Evolutionary conservation across 2,329 filamentous ascomycete genomes (phyloP), one percentile per base, ranked within the genome.

Genomic region (Biscogniauxia sp.): DNA sequence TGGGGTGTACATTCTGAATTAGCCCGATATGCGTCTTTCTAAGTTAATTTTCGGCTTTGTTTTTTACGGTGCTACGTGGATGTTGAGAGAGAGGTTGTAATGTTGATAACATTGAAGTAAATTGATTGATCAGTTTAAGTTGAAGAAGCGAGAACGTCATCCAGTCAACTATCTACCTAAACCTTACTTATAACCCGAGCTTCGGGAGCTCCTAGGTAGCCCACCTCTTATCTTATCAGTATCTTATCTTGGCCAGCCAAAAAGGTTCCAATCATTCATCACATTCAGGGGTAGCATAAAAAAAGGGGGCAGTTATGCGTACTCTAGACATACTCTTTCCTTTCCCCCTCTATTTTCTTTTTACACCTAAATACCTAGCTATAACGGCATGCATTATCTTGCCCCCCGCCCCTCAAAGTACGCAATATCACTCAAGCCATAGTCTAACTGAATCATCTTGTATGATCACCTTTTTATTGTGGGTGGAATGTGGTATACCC

Each of bases 1-100:
- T 61, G 83, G 81, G 62, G 80, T 76, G 53, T 69, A 70, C 67
- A 70, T 71, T 37, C 61, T 45, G 37, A 45, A 45, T 45, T 45
- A 13, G 9, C 11, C 28, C 11, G 23, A 23, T 45, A 45, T 45
- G 15, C 9, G 28, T 32, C 28, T 45, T 17, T 17, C 37, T n/a
- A 15, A 15, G 15, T 45, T 17, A n/a, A 3, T 45, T 41, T 11
- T 45, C 17, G 28, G 2, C 9, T 45, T 45, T 45, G 11, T 2
- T 45, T 17, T 45, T 45, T 1, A 32, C 2, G 28, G 11, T 7
- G 28, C 11, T 7, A 32, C 23, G 23, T 23, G 23, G 5, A 23
- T 23, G 23, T 23, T 15, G 32, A 37, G 32, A 7, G 32, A 37
- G 32, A 9, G 32, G 9, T 37, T 3, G 37, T n/a, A 15, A n/a